Conservation (phyloP, 768 basidiomycete genomes). For the Pisolithus sp. region DNA sequence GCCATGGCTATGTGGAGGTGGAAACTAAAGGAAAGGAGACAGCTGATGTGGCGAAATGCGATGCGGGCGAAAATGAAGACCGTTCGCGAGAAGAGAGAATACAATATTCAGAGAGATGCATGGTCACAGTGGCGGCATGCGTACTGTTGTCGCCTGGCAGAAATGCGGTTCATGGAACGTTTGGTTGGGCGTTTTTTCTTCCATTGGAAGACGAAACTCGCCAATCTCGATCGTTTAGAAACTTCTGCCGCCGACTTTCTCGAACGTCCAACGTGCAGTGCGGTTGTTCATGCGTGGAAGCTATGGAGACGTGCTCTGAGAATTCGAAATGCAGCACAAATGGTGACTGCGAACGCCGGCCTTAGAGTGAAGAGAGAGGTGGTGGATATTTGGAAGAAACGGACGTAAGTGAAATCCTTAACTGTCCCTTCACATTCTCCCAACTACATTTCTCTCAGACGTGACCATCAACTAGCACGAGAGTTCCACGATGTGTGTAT, state of each 20-base stretch:
- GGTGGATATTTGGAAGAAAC: conserved; percentile 52
- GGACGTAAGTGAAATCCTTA: conserved; percentile 38
- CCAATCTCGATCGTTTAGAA: conserved; percentile 38
- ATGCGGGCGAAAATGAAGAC: conserved; percentile 68
- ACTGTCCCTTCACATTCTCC: neutral
- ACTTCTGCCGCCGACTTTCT: conserved; percentile 44
- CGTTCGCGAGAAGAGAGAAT: conserved; percentile 51
- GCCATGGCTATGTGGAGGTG: conserved; percentile 48
- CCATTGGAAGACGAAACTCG: conserved; percentile 48
- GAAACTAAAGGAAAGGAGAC: conserved; percentile 48
- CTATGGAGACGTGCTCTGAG: conserved; percentile 47
- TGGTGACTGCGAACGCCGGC: conserved; percentile 38
- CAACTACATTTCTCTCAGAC: conserved; percentile 30
- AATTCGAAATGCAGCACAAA: conserved; percentile 40
- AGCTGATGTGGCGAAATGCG: conserved; percentile 55
- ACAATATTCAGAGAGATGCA: conserved; percentile 46
- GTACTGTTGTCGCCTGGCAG: conserved; percentile 44
- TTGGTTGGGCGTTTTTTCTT: conserved; percentile 39
- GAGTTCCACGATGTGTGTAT: conserved; percentile 36
- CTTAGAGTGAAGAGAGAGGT: conserved; percentile 42
- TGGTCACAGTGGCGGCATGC: conserved; percentile 65
- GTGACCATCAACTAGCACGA: conserved; percentile 37
- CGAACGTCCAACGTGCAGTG: conserved; percentile 31
- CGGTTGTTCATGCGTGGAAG: conserved; percentile 43
- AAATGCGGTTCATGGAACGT: conserved; percentile 42